Evolutionary conservation across 352 stramenopile genomes (phyloP).

Genomic region (Nothophytophthora sp.): DNA sequence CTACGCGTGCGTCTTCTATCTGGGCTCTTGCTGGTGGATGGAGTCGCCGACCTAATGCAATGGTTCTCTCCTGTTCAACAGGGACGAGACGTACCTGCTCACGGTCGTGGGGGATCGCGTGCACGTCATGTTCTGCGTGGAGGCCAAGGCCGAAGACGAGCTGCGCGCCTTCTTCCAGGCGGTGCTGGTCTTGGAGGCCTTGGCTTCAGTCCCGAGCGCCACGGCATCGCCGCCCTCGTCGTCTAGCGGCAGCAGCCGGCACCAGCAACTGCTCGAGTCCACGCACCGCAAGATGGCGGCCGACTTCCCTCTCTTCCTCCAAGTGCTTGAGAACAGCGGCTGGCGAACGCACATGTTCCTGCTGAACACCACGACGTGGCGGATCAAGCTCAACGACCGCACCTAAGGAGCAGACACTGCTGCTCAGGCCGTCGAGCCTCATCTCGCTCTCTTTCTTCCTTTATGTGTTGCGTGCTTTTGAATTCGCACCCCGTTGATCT

Average conservation of each 20-base stretch:
- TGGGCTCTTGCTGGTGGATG: background rate
- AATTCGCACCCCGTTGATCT: no score
- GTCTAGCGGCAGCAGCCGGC: conserved; percentile 16
- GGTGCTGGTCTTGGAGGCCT: conserved; percentile 49
- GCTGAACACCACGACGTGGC: conserved; percentile 64
- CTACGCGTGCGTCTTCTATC: conserved; percentile 36
- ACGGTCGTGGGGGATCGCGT: conserved; percentile 32
- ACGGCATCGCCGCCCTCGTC: conserved; percentile 8
- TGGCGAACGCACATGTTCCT: conserved; percentile 79
- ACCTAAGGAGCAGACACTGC: conserved; percentile 15
- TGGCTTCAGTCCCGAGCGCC: conserved; percentile 14
- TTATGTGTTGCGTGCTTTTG: background rate
- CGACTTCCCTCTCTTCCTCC: conserved; percentile 67
- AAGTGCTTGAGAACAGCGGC: conserved; percentile 58
- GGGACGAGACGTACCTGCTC: conserved; percentile 65
- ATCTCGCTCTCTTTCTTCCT: background rate
- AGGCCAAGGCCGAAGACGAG: conserved; percentile 57
- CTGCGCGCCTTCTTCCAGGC: conserved; percentile 77
- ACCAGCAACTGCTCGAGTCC: conserved; percentile 40
- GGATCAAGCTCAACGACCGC: conserved; percentile 58
- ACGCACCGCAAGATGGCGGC: conserved; percentile 46
- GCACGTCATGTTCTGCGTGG: conserved; percentile 56
- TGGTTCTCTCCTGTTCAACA: conserved; percentile 13
- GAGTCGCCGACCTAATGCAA: background rate
- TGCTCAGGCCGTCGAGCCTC: background rate